Evolutionary conservation across 768 basidiomycete species (phyloP).

Genomic region (Macrolepiota dolichaula): DNA sequence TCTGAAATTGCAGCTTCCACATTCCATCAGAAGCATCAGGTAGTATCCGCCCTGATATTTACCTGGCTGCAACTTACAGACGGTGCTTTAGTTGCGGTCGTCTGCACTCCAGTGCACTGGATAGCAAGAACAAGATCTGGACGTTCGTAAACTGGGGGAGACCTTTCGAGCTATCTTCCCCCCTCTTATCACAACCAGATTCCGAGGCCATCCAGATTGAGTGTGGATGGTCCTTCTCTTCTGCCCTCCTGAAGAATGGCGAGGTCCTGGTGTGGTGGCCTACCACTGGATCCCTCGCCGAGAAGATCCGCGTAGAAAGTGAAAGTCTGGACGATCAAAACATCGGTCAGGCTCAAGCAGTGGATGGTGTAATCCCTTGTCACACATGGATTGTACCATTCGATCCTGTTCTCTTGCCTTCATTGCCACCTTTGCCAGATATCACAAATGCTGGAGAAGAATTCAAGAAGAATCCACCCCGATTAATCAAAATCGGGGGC

Average conservation of each 20-base stretch:
- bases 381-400: slow-evolving; percentile 51
- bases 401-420: slow-evolving; percentile 57
- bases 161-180: slow-evolving; percentile 59
- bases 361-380: slow-evolving; percentile 53
- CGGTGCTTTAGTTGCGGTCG: slow-evolving; percentile 63
- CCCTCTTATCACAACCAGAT: slow-evolving; percentile 42
- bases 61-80: neutral
- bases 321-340: slow-evolving; percentile 42
- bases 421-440: slow-evolving; percentile 57
- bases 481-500: slow-evolving; percentile 78
- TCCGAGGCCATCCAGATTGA: slow-evolving; percentile 56
- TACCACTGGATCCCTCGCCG: slow-evolving; percentile 38
- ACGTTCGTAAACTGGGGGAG: slow-evolving; percentile 77
- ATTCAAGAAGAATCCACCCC: slow-evolving; percentile 26
- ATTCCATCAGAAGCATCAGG: slow-evolving; percentile 64
- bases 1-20: slow-evolving; percentile 55
- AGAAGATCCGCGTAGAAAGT: slow-evolving; percentile 34
- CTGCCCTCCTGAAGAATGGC: slow-evolving; percentile 67
- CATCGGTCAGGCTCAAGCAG: slow-evolving; percentile 30
- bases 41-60: slow-evolving; percentile 21
- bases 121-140: slow-evolving; percentile 61
- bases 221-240: slow-evolving; percentile 81
- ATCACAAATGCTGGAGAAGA: slow-evolving; percentile 26
- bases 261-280: slow-evolving; percentile 80
- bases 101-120: slow-evolving; percentile 65